Percentiles rank a stretch among this genome's conserved stretches.
Conservation (phyloP, 441 rosid genomes). For the Erodium chrysanthum region DNA sequence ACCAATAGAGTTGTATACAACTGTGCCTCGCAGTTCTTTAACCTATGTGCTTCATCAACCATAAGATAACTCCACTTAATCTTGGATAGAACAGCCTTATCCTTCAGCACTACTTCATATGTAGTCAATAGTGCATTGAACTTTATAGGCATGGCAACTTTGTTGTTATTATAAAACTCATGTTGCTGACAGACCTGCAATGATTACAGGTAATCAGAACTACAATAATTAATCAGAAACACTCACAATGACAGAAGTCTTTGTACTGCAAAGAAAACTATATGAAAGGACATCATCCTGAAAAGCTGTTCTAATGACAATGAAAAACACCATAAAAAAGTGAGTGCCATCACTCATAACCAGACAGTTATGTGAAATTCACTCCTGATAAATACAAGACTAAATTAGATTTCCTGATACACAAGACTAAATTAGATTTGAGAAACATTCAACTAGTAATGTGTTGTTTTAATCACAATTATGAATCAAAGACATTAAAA, state of each 20-base stretch:
- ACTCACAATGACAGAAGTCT: background rate
- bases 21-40: slow-evolving; percentile 98
- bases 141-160: slow-evolving; percentile 74
- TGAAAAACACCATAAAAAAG: background rate
- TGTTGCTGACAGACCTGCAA: slow-evolving; percentile 94
- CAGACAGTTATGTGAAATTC: slow-evolving; percentile 5
- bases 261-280: background rate
- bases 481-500: background rate
- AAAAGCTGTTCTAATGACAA: background rate
- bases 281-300: slow-evolving; percentile 5
- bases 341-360: background rate
- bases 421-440: background rate
- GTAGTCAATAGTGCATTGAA: slow-evolving; percentile 87
- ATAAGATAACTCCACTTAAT: slow-evolving; percentile 94
- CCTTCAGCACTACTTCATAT: slow-evolving; percentile 96
- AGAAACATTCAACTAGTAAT: background rate
- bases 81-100: slow-evolving; percentile 86
- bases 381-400: background rate
- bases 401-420: background rate
- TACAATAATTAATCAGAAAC: background rate
- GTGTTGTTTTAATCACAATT: background rate
- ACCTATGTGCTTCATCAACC: slow-evolving; percentile 99
- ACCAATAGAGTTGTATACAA: slow-evolving; percentile 90
- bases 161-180: slow-evolving; percentile 83
- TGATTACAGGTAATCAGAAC: slow-evolving; percentile 11